phyloP scores from a whole-genome alignment of 2,329 filamentous ascomycete genomes.

The Ilyonectria robusta region DNA sequence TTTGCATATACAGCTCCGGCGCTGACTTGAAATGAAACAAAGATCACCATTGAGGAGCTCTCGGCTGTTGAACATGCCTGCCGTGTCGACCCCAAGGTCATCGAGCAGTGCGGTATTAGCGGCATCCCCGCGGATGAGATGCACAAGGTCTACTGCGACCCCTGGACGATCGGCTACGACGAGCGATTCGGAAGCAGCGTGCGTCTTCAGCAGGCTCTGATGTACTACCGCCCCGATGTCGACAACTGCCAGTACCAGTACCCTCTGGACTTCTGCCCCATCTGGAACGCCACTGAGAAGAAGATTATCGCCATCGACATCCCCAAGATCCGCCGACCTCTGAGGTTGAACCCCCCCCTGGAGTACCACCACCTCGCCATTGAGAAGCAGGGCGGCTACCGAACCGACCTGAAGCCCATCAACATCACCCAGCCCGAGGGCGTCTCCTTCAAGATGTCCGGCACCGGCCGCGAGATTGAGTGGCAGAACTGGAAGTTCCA shows the following conservation, averaged over 20 bases:
- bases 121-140: constrained; percentile 88
- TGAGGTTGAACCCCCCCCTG: constrained; percentile 79
- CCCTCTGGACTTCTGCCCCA: constrained; percentile 94
- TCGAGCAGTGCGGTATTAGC: constrained; percentile 88
- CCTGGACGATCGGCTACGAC: constrained; percentile 96
- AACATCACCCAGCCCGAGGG: constrained; percentile 91
- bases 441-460: constrained; percentile 83
- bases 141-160: constrained; percentile 96
- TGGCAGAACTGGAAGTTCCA: constrained; percentile 98
- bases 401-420: constrained; percentile 86
- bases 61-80: constrained; percentile 83
- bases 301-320: constrained; percentile 88
- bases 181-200: constrained; percentile 86
- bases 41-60: constrained; percentile 94
- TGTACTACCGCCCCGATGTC: constrained; percentile 91
- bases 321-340: constrained; percentile 80
- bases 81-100: constrained; percentile 85
- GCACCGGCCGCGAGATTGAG: constrained; percentile 77
- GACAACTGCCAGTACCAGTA: constrained; percentile 94
- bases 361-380: constrained; percentile 86
- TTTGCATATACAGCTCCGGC: not conserved
- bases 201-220: constrained; percentile 90
- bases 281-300: constrained; percentile 85
- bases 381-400: constrained; percentile 80
- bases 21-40: not conserved